These are phyloP conservation scores for Fusarium mangiferae DNA, from an alignment of 2,329 filamentous ascomycete genomes.

Conservation along the genomic window DNA sequence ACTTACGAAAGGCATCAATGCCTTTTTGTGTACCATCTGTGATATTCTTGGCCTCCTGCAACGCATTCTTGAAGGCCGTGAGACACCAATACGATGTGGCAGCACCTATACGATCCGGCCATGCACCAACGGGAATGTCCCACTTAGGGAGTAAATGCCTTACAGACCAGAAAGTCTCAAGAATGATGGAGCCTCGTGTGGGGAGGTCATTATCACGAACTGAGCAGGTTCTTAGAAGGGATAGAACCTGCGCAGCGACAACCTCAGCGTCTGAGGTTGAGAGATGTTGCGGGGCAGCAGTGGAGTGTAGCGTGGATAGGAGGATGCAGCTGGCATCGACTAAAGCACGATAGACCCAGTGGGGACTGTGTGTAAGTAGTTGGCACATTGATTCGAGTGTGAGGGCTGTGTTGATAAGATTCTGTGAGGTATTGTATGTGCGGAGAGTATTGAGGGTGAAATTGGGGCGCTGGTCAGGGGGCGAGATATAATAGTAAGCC, in stretches of 20 bases:
- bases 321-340: constrained; percentile 59
- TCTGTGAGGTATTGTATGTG: constrained; percentile 59
- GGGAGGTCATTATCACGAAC: constrained; percentile 62
- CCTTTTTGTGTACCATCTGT: constrained; percentile 46
- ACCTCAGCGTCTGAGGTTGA: constrained; percentile 44
- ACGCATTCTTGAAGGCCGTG: constrained; percentile 55
- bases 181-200: constrained; percentile 55
- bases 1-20: constrained; percentile 47
- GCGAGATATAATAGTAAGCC: constrained; percentile 61
- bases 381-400: constrained; percentile 54
- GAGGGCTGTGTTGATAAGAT: constrained; percentile 55
- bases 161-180: constrained; percentile 61
- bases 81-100: constrained; percentile 63
- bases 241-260: constrained; percentile 48
- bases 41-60: constrained; percentile 52
- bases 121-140: constrained; percentile 55
- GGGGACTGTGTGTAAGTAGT: constrained; percentile 59
- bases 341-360: constrained; percentile 60
- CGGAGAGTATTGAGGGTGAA: constrained; percentile 59
- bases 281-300: constrained; percentile 50
- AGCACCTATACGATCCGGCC: constrained; percentile 59
- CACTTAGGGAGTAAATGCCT: constrained; percentile 51
- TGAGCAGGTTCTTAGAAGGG: constrained; percentile 54
- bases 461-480: constrained; percentile 50
- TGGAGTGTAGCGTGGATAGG: constrained; percentile 58